These are phyloP conservation scores for Fusarium brevicatenulatum DNA, from an alignment of 2,329 filamentous ascomycete species.

Conservation along the genomic window DNA sequence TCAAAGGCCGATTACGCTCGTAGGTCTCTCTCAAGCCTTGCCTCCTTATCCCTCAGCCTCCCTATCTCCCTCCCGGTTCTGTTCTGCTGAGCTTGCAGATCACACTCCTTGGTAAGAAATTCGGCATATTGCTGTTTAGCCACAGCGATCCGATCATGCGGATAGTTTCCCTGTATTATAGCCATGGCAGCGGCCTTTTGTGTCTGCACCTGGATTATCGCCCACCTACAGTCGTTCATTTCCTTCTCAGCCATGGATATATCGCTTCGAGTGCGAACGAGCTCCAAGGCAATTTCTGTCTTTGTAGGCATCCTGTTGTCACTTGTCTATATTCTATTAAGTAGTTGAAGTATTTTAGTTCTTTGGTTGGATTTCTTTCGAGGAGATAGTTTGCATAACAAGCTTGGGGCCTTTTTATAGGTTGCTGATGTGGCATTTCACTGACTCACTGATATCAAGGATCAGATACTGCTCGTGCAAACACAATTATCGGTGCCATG, in stretches of 20 bases:
- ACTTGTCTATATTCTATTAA: accelerated
- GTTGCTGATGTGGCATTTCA: accelerated
- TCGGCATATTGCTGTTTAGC: background rate
- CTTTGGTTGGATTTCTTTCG: accelerated
- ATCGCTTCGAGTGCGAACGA: background rate
- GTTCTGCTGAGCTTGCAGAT: background rate
- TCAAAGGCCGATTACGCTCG: background rate
- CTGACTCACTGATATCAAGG: accelerated
- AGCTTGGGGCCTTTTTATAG: background rate
- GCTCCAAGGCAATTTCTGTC: background rate
- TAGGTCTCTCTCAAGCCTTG: background rate
- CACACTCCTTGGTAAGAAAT: background rate
- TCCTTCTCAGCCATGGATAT: background rate
- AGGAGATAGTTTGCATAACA: accelerated
- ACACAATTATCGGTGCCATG: no score
- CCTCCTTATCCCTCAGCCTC: background rate
- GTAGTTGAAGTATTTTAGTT: accelerated
- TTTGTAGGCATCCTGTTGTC: background rate
- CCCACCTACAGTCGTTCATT: background rate
- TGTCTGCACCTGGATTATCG: background rate
- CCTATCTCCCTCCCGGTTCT: background rate
- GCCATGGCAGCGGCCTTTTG: background rate
- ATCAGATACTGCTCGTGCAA: background rate
- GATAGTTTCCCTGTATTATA: background rate
- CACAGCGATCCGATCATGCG: background rate